These are phyloP conservation scores for Phytophthora aleatoria DNA, from an alignment of 352 stramenopile species.

Conservation along the genomic window DNA sequence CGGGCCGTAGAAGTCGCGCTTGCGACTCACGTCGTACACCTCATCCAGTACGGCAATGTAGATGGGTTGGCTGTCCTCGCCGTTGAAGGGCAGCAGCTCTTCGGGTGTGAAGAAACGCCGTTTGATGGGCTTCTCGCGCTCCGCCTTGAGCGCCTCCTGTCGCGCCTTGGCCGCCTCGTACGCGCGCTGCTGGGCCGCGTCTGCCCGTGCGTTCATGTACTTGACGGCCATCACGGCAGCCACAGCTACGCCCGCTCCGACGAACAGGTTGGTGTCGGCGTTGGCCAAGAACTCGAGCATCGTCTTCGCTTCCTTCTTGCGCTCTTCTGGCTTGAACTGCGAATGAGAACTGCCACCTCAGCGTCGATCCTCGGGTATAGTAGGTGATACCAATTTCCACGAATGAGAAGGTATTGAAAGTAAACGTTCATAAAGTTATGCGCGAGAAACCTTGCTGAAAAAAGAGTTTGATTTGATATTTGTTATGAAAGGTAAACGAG, in stretches of 20 bases:
- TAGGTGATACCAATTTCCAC: not conserved
- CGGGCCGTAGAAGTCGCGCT: slow-evolving; percentile 96
- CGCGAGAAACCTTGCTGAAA: too few relatives aligned
- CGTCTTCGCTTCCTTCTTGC: slow-evolving; percentile 2
- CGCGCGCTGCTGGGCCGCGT: slow-evolving; percentile 65
- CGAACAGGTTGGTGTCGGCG: slow-evolving; percentile 57
- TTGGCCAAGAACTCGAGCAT: slow-evolving; percentile 60
- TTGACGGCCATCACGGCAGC: slow-evolving; percentile 54
- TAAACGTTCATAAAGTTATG: too few relatives aligned
- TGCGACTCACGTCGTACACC: slow-evolving; percentile 96
- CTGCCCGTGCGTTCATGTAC: slow-evolving; percentile 68
- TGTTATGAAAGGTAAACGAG: too few relatives aligned
- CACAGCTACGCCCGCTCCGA: slow-evolving; percentile 60
- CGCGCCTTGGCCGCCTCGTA: slow-evolving; percentile 66
- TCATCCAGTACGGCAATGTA: slow-evolving; percentile 96
- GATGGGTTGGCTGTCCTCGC: slow-evolving; percentile 90
- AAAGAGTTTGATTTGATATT: too few relatives aligned
- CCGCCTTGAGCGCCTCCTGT: slow-evolving; percentile 67
- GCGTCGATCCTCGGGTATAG: not conserved
- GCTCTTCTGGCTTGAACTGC: slow-evolving; percentile 29
- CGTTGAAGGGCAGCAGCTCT: slow-evolving; percentile 93
- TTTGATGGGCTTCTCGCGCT: slow-evolving; percentile 61
- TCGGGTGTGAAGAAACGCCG: slow-evolving; percentile 92
- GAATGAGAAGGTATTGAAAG: too few relatives aligned
- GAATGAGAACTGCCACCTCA: slow-evolving; percentile 16